A percentile compares a stretch with the other conserved stretches of the same genome.
Evolutionary conservation across 1,139 yeast species (phyloP).

Genomic region (Hemisphaericaspora lyxosophila): DNA sequence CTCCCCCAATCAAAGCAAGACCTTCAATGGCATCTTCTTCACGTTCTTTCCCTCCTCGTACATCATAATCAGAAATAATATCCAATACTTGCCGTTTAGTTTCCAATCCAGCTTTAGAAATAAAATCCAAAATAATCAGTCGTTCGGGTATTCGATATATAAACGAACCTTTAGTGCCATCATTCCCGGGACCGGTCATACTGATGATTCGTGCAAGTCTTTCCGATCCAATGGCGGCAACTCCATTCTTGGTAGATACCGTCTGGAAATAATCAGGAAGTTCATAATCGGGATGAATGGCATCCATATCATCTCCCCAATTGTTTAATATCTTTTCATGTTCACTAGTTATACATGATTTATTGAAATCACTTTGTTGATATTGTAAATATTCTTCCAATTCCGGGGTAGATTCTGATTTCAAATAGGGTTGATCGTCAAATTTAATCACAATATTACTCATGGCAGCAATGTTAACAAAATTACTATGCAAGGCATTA

Average conservation of each 20-base stretch:
- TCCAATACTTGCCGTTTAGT: conserved; percentile 29
- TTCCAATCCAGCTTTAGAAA: conserved; percentile 46
- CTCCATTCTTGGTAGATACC: conserved; percentile 38
- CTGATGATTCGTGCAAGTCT: conserved; percentile 38
- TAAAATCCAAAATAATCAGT: conserved; percentile 73
- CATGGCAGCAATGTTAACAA: conserved; percentile 40
- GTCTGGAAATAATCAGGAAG: conserved; percentile 49
- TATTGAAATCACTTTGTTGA: conserved; percentile 12
- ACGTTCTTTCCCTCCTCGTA: conserved; percentile 19
- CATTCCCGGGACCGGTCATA: conserved; percentile 28
- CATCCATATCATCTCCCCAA: conserved; percentile 22
- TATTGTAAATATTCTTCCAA: conserved; percentile 34
- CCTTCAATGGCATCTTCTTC: conserved; percentile 23
- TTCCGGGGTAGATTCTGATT: conserved; percentile 18
- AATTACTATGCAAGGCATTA: conserved; percentile 42
- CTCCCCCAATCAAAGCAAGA: conserved; percentile 23
- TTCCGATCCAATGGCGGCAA: conserved; percentile 44
- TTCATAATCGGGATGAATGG: conserved; percentile 23
- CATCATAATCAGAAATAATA: conserved; percentile 25
- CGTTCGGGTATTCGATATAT: conserved; percentile 70
- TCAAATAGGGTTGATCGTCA: conserved; percentile 62
- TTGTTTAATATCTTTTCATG: conserved; percentile 7
- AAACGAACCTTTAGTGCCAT: conserved; percentile 36
- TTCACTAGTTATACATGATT: neutral
- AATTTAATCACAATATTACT: conserved; percentile 63